Evolutionary conservation across 2,329 filamentous ascomycete genomes (phyloP).

Genomic region (Cytospora leucostoma): DNA sequence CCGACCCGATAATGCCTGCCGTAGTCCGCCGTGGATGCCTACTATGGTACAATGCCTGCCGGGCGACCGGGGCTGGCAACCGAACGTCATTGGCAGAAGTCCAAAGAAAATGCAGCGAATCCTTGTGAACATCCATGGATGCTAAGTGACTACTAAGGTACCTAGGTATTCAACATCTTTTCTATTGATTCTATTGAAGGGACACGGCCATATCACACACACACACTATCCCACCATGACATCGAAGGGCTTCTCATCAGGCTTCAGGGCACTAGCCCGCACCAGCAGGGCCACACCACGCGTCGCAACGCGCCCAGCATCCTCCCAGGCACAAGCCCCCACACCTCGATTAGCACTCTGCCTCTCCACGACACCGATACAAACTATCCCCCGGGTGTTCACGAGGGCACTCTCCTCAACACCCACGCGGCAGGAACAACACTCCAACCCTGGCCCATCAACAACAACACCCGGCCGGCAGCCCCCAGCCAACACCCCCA

Average conservation of each 20-base stretch:
- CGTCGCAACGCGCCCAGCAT: neutral
- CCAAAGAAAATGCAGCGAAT: neutral
- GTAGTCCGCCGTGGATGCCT: neutral
- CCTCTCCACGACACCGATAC: neutral
- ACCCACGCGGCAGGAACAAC: constrained; percentile 26
- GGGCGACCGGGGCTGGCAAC: neutral
- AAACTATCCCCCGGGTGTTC: neutral
- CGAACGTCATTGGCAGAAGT: neutral
- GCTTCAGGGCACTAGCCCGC: constrained; percentile 5
- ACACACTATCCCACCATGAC: constrained; percentile 1
- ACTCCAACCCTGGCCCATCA: constrained; percentile 35
- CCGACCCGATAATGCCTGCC: neutral
- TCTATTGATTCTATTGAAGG: neutral
- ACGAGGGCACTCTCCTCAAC: constrained; percentile 25
- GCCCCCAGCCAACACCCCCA: constrained; percentile 32
- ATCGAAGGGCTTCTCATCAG: constrained; percentile 7
- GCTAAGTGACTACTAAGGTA: no score
- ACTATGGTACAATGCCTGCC: no score
- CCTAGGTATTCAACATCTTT: neutral
- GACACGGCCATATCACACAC: neutral
- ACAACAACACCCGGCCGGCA: constrained; percentile 20
- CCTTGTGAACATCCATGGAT: neutral
- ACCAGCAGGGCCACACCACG: neutral
- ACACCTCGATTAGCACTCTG: neutral
- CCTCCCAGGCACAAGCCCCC: neutral